These are phyloP conservation scores for Rhizodiscina lignyota DNA, from an alignment of 495 filamentous ascomycete genomes.

Conservation along the genomic window DNA sequence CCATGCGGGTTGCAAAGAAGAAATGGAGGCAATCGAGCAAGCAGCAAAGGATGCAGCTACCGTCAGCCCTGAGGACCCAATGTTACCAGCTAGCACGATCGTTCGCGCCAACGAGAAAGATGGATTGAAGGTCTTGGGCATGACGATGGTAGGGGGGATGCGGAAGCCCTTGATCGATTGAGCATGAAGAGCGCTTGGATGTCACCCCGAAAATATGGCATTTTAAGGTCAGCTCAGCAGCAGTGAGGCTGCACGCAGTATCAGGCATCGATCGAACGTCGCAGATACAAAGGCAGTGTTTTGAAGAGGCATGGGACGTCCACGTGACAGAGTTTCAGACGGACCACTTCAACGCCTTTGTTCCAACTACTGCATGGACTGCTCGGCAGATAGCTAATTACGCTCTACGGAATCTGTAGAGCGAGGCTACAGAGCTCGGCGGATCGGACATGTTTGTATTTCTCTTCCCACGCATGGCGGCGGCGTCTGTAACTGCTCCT, in stretches of 20 bases:
- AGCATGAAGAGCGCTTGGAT: conserved; percentile 12
- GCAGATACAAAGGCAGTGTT: background rate
- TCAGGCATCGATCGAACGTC: background rate
- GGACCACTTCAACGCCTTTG: too few species aligned
- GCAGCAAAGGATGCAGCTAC: conserved; percentile 81
- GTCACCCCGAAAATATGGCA: background rate
- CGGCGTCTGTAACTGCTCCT: too few species aligned
- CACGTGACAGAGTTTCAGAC: background rate
- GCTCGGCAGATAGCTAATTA: too few species aligned
- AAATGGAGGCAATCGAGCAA: conserved; percentile 95
- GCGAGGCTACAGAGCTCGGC: too few species aligned
- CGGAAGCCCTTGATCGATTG: conserved; percentile 87
- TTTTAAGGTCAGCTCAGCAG: background rate
- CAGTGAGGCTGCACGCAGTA: background rate
- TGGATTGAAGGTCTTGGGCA: conserved; percentile 59
- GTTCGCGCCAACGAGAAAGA: conserved; percentile 60
- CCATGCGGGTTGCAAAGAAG: conserved; percentile 87
- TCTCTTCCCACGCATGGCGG: too few species aligned
- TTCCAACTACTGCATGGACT: too few species aligned
- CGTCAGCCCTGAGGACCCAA: conserved; percentile 74
- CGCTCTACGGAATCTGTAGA: too few species aligned
- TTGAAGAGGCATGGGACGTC: background rate
- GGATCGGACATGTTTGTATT: too few species aligned
- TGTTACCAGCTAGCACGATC: conserved; percentile 69
- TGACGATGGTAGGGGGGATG: conserved; percentile 69